A percentile compares a stretch with the other conserved stretches of the same genome.
Conservation (phyloP, 1,139 yeast species). For the Yueomyces sp. region DNA sequence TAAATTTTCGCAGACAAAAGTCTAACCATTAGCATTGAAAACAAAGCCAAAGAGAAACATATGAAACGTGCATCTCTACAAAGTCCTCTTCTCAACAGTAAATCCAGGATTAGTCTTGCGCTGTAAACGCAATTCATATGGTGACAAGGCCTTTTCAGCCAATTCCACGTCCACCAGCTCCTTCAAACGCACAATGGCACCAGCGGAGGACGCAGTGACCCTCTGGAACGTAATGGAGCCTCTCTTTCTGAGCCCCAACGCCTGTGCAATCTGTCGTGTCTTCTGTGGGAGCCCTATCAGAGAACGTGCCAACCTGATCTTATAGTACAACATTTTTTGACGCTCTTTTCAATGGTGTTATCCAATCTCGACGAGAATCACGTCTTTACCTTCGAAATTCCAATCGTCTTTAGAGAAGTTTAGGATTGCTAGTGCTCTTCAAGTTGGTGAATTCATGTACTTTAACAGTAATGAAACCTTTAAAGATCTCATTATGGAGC, state of each 20-base stretch:
- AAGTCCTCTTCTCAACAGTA: slow-evolving; percentile 27
- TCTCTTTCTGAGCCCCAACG: slow-evolving; percentile 67
- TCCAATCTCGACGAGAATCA: too few species aligned
- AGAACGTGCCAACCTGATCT: slow-evolving; percentile 69
- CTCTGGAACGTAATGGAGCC: slow-evolving; percentile 63
- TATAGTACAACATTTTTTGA: slow-evolving; percentile 24
- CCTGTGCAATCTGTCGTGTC: slow-evolving; percentile 49
- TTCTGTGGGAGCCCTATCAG: slow-evolving; percentile 74
- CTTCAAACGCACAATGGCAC: slow-evolving; percentile 70
- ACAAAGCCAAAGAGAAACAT: neutral
- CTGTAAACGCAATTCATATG: slow-evolving; percentile 38
- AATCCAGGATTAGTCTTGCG: slow-evolving; percentile 57
- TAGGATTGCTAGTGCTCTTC: too few species aligned
- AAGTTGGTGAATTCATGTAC: too few species aligned
- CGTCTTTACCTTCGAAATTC: too few species aligned
- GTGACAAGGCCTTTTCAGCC: slow-evolving; percentile 39
- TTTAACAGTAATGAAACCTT: too few species aligned
- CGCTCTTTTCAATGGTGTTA: too few species aligned
- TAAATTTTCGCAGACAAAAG: slow-evolving; percentile 2
- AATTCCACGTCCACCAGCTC: slow-evolving; percentile 82
- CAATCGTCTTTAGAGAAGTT: too few species aligned
- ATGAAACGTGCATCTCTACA: slow-evolving; percentile 1
- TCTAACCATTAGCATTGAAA: neutral
- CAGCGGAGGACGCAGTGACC: slow-evolving; percentile 73
- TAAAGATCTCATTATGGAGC: too few species aligned